phyloP scores from a whole-genome alignment of 345 rosid species.

The Populus tremula region DNA sequence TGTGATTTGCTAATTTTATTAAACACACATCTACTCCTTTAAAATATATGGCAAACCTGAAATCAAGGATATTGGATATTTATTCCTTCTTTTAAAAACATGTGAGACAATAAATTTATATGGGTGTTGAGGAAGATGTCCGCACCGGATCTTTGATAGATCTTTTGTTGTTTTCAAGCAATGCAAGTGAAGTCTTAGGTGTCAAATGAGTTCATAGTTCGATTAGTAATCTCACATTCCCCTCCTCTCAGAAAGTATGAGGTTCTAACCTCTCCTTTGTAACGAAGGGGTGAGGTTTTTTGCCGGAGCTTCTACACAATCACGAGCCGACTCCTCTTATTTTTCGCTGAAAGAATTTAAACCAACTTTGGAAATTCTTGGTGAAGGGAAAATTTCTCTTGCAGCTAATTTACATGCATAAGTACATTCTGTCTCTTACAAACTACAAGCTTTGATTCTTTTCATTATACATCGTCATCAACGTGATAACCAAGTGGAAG shows the following conservation, averaged over 20 bases:
- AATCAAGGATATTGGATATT: background rate
- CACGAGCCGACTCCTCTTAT: background rate
- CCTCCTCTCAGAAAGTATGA: background rate
- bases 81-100: conserved; percentile 10
- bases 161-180: background rate
- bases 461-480: conserved; percentile 19
- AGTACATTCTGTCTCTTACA: background rate
- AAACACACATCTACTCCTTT: background rate
- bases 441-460: background rate
- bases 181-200: background rate
- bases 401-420: background rate
- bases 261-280: background rate
- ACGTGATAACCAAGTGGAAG: conserved; percentile 17
- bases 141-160: background rate
- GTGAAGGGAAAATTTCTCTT: background rate
- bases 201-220: background rate
- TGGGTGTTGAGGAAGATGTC: background rate
- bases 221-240: background rate
- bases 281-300: background rate
- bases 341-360: background rate
- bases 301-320: background rate
- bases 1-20: background rate
- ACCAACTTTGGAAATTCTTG: background rate
- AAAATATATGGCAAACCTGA: conserved; percentile 3
- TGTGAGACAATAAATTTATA: background rate